These are phyloP conservation scores for Coriaria nepalensis DNA, from an alignment of 306 rosid genomes.

Conservation along the genomic window DNA sequence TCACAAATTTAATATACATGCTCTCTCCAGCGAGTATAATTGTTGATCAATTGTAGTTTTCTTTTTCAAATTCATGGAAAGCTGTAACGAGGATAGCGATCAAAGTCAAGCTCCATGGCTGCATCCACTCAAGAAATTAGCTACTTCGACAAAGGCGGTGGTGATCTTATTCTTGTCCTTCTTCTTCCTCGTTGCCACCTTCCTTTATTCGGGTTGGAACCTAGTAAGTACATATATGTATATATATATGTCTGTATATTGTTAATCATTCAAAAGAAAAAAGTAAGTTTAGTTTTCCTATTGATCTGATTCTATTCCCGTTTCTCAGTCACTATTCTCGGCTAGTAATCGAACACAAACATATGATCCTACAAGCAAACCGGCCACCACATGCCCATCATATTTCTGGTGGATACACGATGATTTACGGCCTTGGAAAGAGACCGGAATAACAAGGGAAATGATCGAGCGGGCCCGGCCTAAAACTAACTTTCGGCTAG, in stretches of 20 bases:
- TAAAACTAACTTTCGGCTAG: constrained; percentile 38
- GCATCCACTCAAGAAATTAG: constrained; percentile 9
- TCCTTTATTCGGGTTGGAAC: constrained; percentile 10
- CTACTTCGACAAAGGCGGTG: neutral
- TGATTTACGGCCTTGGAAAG: constrained; percentile 50
- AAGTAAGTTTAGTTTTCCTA: constrained; percentile 4
- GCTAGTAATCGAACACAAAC: constrained; percentile 10
- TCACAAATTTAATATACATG: no score
- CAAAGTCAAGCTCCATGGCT: constrained; percentile 11
- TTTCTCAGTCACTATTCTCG: constrained; percentile 2
- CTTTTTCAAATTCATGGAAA: constrained; percentile 18
- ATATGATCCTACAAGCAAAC: no score
- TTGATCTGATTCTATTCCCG: neutral
- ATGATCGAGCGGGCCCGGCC: constrained; percentile 40
- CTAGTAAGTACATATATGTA: neutral
- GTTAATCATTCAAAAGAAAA: no score
- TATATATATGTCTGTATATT: no score
- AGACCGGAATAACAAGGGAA: constrained; percentile 35
- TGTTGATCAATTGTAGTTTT: no score
- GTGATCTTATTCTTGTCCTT: constrained; percentile 18
- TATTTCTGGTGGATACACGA: constrained; percentile 61
- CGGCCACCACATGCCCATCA: constrained; percentile 29
- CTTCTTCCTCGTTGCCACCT: constrained; percentile 9
- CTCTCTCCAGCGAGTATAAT: no score
- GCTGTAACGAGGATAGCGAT: constrained; percentile 18